Base-by-base conservation (phyloP, 1,284 basidiomycete genomes). In the Ustilago xerochloae region DNA sequence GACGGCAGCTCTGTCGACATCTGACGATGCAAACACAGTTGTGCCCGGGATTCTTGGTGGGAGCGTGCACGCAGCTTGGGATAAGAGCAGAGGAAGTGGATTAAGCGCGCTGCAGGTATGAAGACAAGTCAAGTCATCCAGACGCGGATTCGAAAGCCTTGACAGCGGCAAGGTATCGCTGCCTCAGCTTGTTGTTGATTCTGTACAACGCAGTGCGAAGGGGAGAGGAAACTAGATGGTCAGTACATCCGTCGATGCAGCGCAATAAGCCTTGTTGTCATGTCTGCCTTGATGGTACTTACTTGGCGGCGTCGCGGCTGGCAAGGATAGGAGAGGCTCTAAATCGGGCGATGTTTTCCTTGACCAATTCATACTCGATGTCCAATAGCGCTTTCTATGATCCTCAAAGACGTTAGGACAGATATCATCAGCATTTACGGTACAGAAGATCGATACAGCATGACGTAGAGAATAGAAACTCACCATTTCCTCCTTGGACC, bases 401-500 rank as follows among this genome's bases (percentile, higher is more conserved):
- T 4, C 22, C 15, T 9, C 24, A 29, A 35, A 10, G n/a, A n/a
- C n/a, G n/a, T n/a, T n/a, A n/a, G n/a, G 36, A 26, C 15, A 51
- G 49, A 22, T 20, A 35, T n/a, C n/a, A n/a, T n/a, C 33, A 35
- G 33, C 33, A 16, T 35, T 16, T 35, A 35, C 16, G 33, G 33
- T 35, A n/a, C n/a, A n/a, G n/a, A n/a, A n/a, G n/a, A n/a, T n/a
- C n/a, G n/a, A n/a, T n/a, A n/a, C n/a, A n/a, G n/a, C n/a, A n/a
- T n/a, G n/a, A n/a, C n/a, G n/a, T n/a, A n/a, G n/a, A n/a, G n/a
- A n/a, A n/a, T n/a, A n/a, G n/a, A n/a, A n/a, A 61, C 58, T 52
- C 12, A 61, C 58, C 39, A 36, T 50, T 26, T 61, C 58, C 35
- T 61, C 43, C 33, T 39, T 28, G 1, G 58, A 20, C 58, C 58